Conservation (phyloP, 2,329 filamentous ascomycete species). For the Neocatenulostroma microsporum region DNA sequence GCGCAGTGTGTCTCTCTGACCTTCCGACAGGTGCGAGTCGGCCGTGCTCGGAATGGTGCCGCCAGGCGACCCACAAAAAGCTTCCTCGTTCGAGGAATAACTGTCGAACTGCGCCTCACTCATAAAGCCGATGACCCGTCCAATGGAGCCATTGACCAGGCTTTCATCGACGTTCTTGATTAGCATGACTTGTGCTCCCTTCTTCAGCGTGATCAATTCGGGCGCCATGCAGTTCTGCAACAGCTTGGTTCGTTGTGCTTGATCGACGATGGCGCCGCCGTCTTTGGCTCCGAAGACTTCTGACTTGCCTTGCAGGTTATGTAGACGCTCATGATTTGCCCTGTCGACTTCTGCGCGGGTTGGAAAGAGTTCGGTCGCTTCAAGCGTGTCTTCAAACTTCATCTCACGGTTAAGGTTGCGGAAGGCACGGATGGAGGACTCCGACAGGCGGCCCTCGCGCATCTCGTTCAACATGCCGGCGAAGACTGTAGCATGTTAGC, state of each 20-base stretch:
- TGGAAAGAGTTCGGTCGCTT: slow-evolving; percentile 88
- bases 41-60: slow-evolving; percentile 26
- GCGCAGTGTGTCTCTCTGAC: slow-evolving; percentile 6
- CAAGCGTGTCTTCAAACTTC: slow-evolving; percentile 63
- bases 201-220: slow-evolving; percentile 68
- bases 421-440: slow-evolving; percentile 70
- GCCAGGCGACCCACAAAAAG: slow-evolving; percentile 16
- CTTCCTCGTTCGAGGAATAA: slow-evolving; percentile 24
- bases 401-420: slow-evolving; percentile 63
- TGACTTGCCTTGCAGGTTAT: slow-evolving; percentile 58
- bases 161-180: slow-evolving; percentile 97
- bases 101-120: slow-evolving; percentile 45
- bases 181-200: slow-evolving; percentile 96
- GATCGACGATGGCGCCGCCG: slow-evolving; percentile 59
- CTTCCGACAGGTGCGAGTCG: slow-evolving; percentile 6
- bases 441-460: slow-evolving; percentile 74
- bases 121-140: slow-evolving; percentile 78
- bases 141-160: slow-evolving; percentile 88
- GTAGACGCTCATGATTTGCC: slow-evolving; percentile 70
- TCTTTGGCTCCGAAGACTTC: slow-evolving; percentile 68
- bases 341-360: slow-evolving; percentile 82
- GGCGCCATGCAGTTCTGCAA: slow-evolving; percentile 91
- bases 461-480: slow-evolving; percentile 97
- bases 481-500: slow-evolving; percentile 54
- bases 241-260: slow-evolving; percentile 63